Evolutionary conservation across 2,329 filamentous ascomycete genomes (phyloP), one percentile per base, ranked within the genome.

Genomic region (Trichoderma afroharzianum): DNA sequence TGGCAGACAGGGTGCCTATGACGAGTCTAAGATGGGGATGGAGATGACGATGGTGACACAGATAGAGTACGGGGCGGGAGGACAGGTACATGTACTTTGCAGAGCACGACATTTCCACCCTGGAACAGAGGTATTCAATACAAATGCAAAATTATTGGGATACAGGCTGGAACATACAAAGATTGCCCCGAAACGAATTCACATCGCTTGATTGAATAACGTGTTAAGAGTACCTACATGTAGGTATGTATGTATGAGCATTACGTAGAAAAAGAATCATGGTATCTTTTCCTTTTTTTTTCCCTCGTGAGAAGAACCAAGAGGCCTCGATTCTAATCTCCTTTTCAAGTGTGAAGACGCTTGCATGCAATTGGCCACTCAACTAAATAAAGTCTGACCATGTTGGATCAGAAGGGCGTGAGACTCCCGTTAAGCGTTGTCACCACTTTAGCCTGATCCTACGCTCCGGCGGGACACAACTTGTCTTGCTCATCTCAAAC

Each of bases 1-100:
- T 70, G 68, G 58, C 68, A 57, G 47, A 57, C 26, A 62, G 57
- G 50, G 32, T 58, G 66, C 9, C 26, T 43, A 26, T 24, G 47
- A 53, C 47, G 21, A 53, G 47, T 53, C n/a, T 53, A 21, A 18
- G 8, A 8, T 68, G 53, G 66, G 9, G 55, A 61, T 53, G 59
- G 62, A 47, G 15, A 50, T 58, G 50, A 28, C 18, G 43, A 62
- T 15, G 21, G 32, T 47, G 53, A n/a, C 18, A 68, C 30, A 32
- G 24, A 36, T 24, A 36, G 28, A 15, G 32, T 28, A 24, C 21
- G 21, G n/a, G 47, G 43, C 9, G n/a, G 21, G 47, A 0, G n/a
- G 21, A 53, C 47, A 2, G 5, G 47, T 53, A 53, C 3, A 24
- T 24, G n/a, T 24, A 53, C 47, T 14, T 24, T 24, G 47, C 5